phyloP scores from a whole-genome alignment of 139 green algal genomes.

The Chlorella sp. region DNA sequence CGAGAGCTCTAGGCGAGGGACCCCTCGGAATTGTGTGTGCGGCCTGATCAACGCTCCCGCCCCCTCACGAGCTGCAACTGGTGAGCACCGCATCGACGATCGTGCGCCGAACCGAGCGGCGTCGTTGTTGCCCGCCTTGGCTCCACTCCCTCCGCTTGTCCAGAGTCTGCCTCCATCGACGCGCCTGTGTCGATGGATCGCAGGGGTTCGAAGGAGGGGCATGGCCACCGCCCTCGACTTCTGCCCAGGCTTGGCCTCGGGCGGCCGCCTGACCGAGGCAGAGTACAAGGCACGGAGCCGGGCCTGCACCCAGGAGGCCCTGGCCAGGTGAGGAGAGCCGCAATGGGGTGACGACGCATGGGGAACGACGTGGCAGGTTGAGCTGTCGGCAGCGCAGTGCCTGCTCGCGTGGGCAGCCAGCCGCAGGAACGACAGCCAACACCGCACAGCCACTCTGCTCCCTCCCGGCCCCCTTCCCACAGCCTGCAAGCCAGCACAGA shows the following conservation, averaged over 20 bases:
- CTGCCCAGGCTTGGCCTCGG: slow-evolving; percentile 16
- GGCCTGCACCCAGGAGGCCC: slow-evolving; percentile 13
- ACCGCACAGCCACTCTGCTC: too few relatives aligned
- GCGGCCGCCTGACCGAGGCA: slow-evolving; percentile 13
- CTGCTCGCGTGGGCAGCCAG: neutral
- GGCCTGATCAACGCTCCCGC: too few relatives aligned
- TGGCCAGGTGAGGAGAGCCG: slow-evolving; percentile 11
- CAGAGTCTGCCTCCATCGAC: too few relatives aligned
- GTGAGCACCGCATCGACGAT: too few relatives aligned
- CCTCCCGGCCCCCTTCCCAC: neutral
- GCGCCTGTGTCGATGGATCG: too few relatives aligned
- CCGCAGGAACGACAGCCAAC: neutral
- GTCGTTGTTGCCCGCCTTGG: too few relatives aligned
- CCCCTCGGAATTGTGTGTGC: too few relatives aligned
- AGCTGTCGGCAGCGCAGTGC: neutral
- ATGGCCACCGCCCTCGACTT: slow-evolving; percentile 30
- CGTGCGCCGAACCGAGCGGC: too few relatives aligned
- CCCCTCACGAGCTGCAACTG: too few relatives aligned
- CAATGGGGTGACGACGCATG: neutral
- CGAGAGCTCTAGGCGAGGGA: too few relatives aligned
- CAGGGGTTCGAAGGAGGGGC: too few relatives aligned
- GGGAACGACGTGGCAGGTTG: neutral
- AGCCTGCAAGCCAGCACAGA: slow-evolving; percentile 22
- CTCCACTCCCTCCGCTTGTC: too few relatives aligned
- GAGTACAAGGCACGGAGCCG: slow-evolving; percentile 10